Conservation (phyloP, 306 rosid species). For the Medicago ruthenica region DNA sequence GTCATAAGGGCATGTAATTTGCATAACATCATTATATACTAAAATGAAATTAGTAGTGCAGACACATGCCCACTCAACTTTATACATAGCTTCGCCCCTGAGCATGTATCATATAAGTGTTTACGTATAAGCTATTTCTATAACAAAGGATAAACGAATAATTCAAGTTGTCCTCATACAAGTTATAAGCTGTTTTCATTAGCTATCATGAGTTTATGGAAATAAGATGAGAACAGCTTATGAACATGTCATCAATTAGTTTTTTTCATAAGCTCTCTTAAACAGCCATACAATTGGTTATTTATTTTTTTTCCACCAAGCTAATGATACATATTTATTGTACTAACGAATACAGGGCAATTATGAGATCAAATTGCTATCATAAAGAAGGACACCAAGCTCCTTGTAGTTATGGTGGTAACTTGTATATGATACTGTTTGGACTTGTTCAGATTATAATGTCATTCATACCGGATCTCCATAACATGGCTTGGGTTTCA, state of each 20-base stretch:
- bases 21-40: too few species aligned
- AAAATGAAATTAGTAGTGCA: too few species aligned
- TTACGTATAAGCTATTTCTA: too few species aligned
- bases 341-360: conserved; percentile 59
- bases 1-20: too few species aligned
- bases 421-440: conserved; percentile 64
- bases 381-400: conserved; percentile 79
- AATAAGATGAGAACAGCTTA: background rate
- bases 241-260: too few species aligned
- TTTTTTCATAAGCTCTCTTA: too few species aligned
- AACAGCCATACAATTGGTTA: too few species aligned
- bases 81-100: too few species aligned
- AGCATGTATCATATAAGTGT: too few species aligned
- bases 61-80: too few species aligned
- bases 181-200: background rate
- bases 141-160: background rate
- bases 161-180: too few species aligned
- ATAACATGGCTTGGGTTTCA: conserved; percentile 85
- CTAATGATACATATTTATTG: conserved; percentile 17
- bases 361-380: conserved; percentile 70
- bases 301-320: too few species aligned
- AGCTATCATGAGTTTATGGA: background rate
- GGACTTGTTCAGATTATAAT: conserved; percentile 71
- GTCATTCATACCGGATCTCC: conserved; percentile 93
- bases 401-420: conserved; percentile 60